Conservation (phyloP, 805 yeast species). For the Wickerhamiella parazyma region DNA sequence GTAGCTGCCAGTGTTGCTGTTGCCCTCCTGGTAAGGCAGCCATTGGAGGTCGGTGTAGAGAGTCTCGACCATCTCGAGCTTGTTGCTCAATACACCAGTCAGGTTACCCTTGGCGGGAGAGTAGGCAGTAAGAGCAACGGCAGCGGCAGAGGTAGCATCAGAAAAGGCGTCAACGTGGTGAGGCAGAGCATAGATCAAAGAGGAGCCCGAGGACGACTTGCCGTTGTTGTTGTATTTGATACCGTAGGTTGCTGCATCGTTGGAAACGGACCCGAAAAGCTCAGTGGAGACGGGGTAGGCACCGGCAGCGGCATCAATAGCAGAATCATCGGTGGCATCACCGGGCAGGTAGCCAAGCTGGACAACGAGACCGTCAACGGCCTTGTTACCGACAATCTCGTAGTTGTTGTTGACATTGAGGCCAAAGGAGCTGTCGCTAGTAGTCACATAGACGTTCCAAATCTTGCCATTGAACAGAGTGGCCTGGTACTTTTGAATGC, state of each 20-base stretch:
- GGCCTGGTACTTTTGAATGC: slow-evolving; percentile 28
- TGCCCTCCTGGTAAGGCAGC: slow-evolving; percentile 38
- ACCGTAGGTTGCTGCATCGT: slow-evolving; percentile 34
- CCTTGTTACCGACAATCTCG: slow-evolving; percentile 28
- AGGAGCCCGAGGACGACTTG: slow-evolving; percentile 29
- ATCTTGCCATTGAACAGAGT: slow-evolving; percentile 29
- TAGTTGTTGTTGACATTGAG: slow-evolving; percentile 26
- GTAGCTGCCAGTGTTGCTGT: slow-evolving; percentile 29
- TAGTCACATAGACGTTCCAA: slow-evolving; percentile 41
- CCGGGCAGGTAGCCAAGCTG: slow-evolving; percentile 40
- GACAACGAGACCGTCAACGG: slow-evolving; percentile 27
- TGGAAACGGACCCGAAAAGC: slow-evolving; percentile 35
- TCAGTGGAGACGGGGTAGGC: slow-evolving; percentile 40
- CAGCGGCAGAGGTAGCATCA: slow-evolving; percentile 20
- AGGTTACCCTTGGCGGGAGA: slow-evolving; percentile 36
- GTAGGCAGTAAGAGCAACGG: slow-evolving; percentile 27
- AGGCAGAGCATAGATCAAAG: slow-evolving; percentile 50
- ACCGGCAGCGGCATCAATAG: slow-evolving; percentile 58
- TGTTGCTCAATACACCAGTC: slow-evolving; percentile 26
- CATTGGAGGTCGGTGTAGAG: slow-evolving; percentile 36
- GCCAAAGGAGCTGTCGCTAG: slow-evolving; percentile 26
- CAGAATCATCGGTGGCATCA: slow-evolving; percentile 25
- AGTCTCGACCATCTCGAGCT: slow-evolving; percentile 25
- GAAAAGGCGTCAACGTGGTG: slow-evolving; percentile 44
- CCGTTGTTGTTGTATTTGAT: slow-evolving; percentile 41